Percentiles rank a stretch among this genome's conserved stretches.
These are phyloP conservation scores for Artomyces pyxidatus DNA, from an alignment of 768 basidiomycete genomes.

Conservation along the genomic window DNA sequence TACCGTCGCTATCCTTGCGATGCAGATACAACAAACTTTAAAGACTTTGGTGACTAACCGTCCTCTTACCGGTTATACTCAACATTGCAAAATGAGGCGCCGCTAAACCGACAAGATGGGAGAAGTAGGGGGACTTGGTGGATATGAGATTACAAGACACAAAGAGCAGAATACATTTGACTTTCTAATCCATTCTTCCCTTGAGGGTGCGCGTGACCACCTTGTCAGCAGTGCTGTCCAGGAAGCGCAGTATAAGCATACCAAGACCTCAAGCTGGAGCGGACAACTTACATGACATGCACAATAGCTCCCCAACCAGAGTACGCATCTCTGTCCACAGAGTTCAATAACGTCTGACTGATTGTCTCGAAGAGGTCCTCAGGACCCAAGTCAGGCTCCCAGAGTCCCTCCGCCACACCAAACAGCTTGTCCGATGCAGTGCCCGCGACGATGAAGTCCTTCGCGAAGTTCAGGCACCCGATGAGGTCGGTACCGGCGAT, in stretches of 20 bases:
- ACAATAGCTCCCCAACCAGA: slow-evolving; percentile 97
- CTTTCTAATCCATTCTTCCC: slow-evolving; percentile 78
- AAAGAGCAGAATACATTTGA: slow-evolving; percentile 1
- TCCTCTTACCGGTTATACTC: too few species aligned
- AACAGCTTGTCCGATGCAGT: slow-evolving; percentile 88
- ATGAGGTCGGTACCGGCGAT: slow-evolving; percentile 94
- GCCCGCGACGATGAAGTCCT: slow-evolving; percentile 95
- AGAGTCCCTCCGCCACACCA: slow-evolving; percentile 96
- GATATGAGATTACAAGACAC: neutral
- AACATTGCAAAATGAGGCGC: too few species aligned
- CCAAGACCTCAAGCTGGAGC: neutral
- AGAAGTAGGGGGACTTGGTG: too few species aligned
- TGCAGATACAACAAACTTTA: too few species aligned
- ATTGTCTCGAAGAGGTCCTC: slow-evolving; percentile 99
- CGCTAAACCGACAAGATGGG: too few species aligned
- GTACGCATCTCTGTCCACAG: slow-evolving; percentile 91
- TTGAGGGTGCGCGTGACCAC: slow-evolving; percentile 82
- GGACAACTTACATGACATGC: slow-evolving; percentile 81
- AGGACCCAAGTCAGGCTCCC: slow-evolving; percentile 94
- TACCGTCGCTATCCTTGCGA: too few species aligned
- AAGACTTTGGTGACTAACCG: too few species aligned
- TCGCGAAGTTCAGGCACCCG: slow-evolving; percentile 87
- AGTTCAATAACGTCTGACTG: slow-evolving; percentile 90
- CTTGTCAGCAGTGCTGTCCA: slow-evolving; percentile 57
- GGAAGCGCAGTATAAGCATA: slow-evolving; percentile 8